Evolutionary conservation across 192 early-diverging fungal genomes (phyloP).

Genomic region (Coemansia sp.): DNA sequence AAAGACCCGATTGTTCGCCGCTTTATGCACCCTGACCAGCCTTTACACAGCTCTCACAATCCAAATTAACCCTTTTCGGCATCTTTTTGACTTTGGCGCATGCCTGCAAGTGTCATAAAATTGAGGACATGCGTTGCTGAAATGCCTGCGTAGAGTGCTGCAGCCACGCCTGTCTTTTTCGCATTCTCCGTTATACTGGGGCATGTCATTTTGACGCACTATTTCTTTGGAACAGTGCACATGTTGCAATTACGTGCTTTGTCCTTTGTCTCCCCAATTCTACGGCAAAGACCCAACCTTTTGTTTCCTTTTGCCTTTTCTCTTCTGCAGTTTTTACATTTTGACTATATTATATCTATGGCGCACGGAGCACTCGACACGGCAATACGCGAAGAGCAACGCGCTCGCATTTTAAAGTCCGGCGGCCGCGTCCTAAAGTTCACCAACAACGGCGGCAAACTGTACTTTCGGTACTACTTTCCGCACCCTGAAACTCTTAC

Average conservation of each 20-base stretch:
- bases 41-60: neutral
- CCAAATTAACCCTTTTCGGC: neutral
- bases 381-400: slow-evolving; percentile 39
- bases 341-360: neutral
- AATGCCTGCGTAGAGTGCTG: neutral
- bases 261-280: neutral
- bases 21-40: slow-evolving; percentile 3
- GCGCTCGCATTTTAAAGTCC: slow-evolving; percentile 23
- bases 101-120: neutral
- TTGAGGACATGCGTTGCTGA: neutral
- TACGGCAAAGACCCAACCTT: neutral
- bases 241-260: neutral
- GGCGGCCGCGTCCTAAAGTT: slow-evolving; percentile 55
- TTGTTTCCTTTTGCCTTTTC: neutral
- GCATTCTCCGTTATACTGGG: neutral
- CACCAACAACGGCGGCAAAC: slow-evolving; percentile 46
- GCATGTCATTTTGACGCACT: neutral
- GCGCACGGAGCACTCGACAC: neutral
- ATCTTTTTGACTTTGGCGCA: neutral
- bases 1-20: slow-evolving; percentile 24
- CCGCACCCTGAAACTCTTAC: slow-evolving; percentile 36
- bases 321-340: slow-evolving; percentile 7
- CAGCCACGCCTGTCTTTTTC: neutral
- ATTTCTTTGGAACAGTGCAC: neutral
- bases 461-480: slow-evolving; percentile 53